Evolutionary conservation across 1,284 basidiomycete species (phyloP), one percentile per base, ranked within the genome.

Genomic region (Moesziomyces globuligerus): DNA sequence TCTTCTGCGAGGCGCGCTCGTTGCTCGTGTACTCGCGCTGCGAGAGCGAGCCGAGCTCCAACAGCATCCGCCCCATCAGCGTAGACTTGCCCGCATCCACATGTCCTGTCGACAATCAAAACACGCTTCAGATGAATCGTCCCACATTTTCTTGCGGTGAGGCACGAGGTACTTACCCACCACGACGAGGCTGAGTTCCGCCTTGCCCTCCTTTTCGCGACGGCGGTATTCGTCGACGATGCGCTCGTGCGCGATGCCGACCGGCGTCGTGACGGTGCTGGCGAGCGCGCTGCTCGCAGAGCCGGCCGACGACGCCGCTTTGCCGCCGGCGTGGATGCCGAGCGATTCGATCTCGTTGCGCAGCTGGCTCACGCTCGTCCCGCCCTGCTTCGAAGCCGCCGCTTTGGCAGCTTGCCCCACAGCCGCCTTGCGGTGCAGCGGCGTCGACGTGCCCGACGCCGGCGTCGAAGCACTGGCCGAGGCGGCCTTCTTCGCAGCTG

Each of bases 51-150:
- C 96, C 95, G 1, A 96, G 86, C 69, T 98, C 96, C 80, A 96
- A 94, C 41, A 98, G 83, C 65, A 99, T 82, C 49, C 94, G 86
- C 0, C 95, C 95, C 93, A 98, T 98, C 41, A 99, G 83, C 0
- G 95, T 99, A 10, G 94, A 97, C 83, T 99, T 99, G 46, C 95
- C 95, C 15, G 96, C 95, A 83, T 99, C 95, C 61, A 99, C 95
- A 79, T 98, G 95, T 23, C 95, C 94, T 93, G 75, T n/a, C 20
- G 24, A 13, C 24, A 13, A 15, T 10, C 10, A 25, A 37, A 13
- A 38, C 7, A 38, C 17, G 36, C 15, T 38, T 8, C 6, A 38
- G 36, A 38, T n/a, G 15, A 38, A 38, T 6, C 15, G 17, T 9
- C 15, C 36, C 17, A 6, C 17, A n/a, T 7, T 38, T 9, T 9